Conservation (phyloP, 768 basidiomycete genomes). For the Suillus subalutaceus region DNA sequence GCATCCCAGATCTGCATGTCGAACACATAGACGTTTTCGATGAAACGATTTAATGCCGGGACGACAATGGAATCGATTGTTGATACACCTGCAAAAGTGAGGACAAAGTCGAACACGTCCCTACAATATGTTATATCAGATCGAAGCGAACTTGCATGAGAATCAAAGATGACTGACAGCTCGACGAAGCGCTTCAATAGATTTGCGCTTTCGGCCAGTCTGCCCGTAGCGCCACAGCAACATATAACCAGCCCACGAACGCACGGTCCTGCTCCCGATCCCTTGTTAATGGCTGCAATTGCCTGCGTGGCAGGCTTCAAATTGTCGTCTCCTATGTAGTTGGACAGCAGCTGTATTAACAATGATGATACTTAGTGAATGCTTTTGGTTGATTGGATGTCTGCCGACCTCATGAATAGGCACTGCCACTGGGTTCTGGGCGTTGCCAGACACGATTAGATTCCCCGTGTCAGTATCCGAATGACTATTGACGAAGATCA, state of each 20-base stretch:
- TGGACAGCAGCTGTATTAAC: neutral
- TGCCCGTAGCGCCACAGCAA: neutral
- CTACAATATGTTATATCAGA: neutral
- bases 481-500: neutral
- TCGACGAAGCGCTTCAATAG: too few relatives aligned
- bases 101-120: conserved; percentile 4
- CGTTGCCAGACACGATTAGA: neutral
- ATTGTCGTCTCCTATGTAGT: neutral
- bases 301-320: neutral
- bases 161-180: too few relatives aligned
- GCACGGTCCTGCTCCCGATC: neutral
- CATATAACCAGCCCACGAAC: neutral
- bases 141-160: too few relatives aligned
- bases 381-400: too few relatives aligned
- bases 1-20: conserved; percentile 3
- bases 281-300: neutral
- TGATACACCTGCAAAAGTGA: neutral
- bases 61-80: neutral
- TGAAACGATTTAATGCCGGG: neutral
- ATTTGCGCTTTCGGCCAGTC: neutral
- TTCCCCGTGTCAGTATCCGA: neutral
- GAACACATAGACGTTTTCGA: conserved; percentile 5
- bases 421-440: too few relatives aligned
- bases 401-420: neutral
- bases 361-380: too few relatives aligned